Evolutionary conservation across 257 asterid genomes (phyloP), one percentile per base, ranked within the genome.

Genomic region (Parsonsia alboflavescens): DNA sequence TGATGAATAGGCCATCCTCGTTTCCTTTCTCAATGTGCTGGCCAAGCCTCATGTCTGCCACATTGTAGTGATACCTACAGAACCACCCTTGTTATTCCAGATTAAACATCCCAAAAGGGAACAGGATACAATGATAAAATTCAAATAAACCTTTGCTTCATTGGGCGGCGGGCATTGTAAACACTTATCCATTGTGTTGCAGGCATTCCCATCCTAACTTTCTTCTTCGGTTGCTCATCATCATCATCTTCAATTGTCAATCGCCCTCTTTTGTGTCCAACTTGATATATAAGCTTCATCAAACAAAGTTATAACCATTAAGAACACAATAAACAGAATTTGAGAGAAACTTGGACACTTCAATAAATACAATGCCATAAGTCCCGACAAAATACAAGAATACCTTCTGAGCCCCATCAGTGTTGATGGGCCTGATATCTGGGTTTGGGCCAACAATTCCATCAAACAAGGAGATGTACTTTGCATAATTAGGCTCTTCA

Each of bases 1-100:
- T 89, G 81, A 91, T 91, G 61, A 59, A 89, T 44, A 91, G 73
- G 28, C 96, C 91, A 81, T 91, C 96, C 52, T 76, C 91, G n/a
- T 82, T 85, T 84, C 97, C 97, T 85, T 85, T 89, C 52, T 84
- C 90, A 67, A 91, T 83, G 81, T 87, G 96, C 82, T 87, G 96
- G 66, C 88, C 30, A 73, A 89, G 83, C 81, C 91, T 85, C 39
- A 69, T 50, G 67, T 89, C 90, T 10, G 86, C 85, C 26, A 89
- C 89, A 74, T 87, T 89, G 79, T 87, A 87, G 76, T 88, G 92
- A 79, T 90, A 89, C 76, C 92, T 89, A 81, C 80, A 69, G 70
- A 65, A 63, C 45, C 10, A 50, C 52, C 68, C 78, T 69, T 21
- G 4, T 45, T 28, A 77, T 75, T 48, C 75, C 30, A 73, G 70